These are phyloP conservation scores for Nicotiana sylvestris DNA, from an alignment of 257 asterid species.

Conservation along the genomic window DNA sequence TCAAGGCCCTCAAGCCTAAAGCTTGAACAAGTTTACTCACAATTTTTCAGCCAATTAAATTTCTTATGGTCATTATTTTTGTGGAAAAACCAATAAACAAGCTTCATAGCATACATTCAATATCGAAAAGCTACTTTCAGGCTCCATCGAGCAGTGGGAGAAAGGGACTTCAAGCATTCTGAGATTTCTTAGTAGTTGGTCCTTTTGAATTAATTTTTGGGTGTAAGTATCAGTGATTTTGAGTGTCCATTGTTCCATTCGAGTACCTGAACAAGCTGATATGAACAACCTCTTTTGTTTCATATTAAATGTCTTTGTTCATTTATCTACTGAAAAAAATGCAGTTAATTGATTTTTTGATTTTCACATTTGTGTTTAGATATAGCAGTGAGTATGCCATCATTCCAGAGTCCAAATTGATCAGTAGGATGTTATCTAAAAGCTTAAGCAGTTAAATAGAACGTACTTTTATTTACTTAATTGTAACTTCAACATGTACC, in stretches of 20 bases:
- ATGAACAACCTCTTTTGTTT: neutral
- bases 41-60: neutral
- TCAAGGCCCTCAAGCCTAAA: slow-evolving; percentile 68
- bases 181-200: neutral
- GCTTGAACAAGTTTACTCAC: slow-evolving; percentile 33
- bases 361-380: too few species aligned
- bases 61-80: neutral
- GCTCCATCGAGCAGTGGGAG: neutral
- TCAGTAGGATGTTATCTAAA: too few species aligned
- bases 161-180: neutral
- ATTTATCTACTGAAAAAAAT: neutral
- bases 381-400: too few species aligned
- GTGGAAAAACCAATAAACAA: slow-evolving; percentile 20
- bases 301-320: neutral
- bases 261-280: neutral
- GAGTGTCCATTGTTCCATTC: neutral
- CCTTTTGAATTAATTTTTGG: neutral
- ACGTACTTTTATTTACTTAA: too few species aligned
- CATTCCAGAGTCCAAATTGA: too few species aligned
- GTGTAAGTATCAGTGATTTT: neutral
- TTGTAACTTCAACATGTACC: too few species aligned
- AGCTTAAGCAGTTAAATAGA: too few species aligned
- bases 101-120: slow-evolving; percentile 10
- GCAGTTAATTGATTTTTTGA: neutral
- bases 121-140: neutral